Evolutionary conservation across 129 eudicot genomes (phyloP), one percentile per base, ranked within the genome.

Genomic region (Chrysanthemum makinoi): DNA sequence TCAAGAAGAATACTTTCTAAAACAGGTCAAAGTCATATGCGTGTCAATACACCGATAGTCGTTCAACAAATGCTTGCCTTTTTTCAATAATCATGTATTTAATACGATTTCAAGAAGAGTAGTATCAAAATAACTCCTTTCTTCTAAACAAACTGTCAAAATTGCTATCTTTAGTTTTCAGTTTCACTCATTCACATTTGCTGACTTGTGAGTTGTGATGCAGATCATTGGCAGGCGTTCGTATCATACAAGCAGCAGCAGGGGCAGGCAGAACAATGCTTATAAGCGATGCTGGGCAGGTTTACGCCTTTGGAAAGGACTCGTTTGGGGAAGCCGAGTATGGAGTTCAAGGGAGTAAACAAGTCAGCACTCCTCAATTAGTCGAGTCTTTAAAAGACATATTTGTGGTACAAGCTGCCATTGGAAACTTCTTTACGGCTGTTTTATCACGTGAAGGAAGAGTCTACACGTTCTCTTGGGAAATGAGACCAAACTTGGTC

Each of bases 181-280:
- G n/a, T 16, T 73, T 33, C 30, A 16, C 19, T 6, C 15, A 33
- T 26, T 28, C 68, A 10, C 46, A 1, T 58, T 12, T 20, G 35
- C 16, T 20, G 35, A 59, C 1, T 10, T 18, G 12, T 52, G 2
- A 19, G 7, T 16, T 76, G 20, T 79, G 66, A 72, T 85, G 80
- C 83, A 92, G 98, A 78, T 87, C 91, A 20, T 75, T 94, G 75
- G 89, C 81, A 76, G 93, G 99, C 35, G 75, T 94, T 66, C 91
- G 97, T 22, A 86, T 94, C 51, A 90, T 94, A 69, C 97, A 94
- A 50, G 99, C 96, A 12, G 91, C 97, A n/a, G 97, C 91, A 5
- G 99, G 99, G 73, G 90, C 99, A 0, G 97, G 96, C 28, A 77
- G 99, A 53, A 87, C 99, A 43, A 90, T 94, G 97, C 82, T 94